Evolutionary conservation across 768 basidiomycete genomes (phyloP).

Genomic region (Scleroderma bovista): DNA sequence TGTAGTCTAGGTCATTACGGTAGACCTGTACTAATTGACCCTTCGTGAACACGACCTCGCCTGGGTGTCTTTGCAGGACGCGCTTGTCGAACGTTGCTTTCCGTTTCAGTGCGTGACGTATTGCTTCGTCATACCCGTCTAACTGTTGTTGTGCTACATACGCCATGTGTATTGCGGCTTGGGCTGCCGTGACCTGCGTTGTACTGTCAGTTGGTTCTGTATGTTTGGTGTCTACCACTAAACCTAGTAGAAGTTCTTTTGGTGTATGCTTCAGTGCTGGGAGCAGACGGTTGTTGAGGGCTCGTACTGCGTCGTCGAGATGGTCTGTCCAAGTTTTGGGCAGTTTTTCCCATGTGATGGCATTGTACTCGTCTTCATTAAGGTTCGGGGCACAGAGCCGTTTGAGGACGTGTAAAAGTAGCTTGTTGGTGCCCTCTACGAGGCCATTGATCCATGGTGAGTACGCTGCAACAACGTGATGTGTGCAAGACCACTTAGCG

Average conservation of each 20-base stretch:
- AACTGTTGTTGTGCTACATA: conserved; percentile 27
- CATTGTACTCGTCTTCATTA: neutral
- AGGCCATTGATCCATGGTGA: conserved; percentile 17
- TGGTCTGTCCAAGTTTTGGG: conserved; percentile 18
- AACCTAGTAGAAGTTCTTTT: conserved; percentile 28
- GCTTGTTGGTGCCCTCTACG: no score
- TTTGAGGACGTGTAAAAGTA: neutral
- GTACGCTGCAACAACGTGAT: conserved; percentile 15
- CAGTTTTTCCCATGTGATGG: conserved; percentile 9
- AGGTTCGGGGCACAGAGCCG: neutral
- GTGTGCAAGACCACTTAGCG: neutral
- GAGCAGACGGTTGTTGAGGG: conserved; percentile 14
- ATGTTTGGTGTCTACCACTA: conserved; percentile 25
- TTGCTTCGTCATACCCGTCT: conserved; percentile 21
- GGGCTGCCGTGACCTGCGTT: conserved; percentile 7
- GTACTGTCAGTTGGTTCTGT: neutral
- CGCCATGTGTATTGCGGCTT: conserved; percentile 15
- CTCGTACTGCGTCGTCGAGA: neutral
- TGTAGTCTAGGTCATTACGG: conserved; percentile 22
- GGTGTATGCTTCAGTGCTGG: conserved; percentile 19
- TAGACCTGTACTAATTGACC: conserved; percentile 31
- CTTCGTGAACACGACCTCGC: conserved; percentile 20
- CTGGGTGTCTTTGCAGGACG: conserved; percentile 15
- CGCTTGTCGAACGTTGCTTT: conserved; percentile 15
- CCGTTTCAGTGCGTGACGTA: conserved; percentile 18